Evolutionary conservation across 179 eudicot species (phyloP).

Genomic region (Dionaea muscipula): DNA sequence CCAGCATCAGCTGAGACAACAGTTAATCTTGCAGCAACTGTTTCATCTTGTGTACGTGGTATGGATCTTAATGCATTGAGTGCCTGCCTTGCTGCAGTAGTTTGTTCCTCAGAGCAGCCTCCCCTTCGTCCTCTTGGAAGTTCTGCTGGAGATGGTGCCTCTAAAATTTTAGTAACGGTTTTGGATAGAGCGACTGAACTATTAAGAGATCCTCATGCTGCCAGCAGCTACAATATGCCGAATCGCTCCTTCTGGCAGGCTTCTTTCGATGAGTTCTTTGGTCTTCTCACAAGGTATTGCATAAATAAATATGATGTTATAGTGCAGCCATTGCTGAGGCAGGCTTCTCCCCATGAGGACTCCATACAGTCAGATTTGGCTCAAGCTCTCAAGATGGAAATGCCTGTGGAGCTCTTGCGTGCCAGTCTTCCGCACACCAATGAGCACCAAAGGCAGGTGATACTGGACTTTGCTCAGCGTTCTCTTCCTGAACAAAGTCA

Average conservation of each 20-base stretch:
- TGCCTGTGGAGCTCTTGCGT: constrained; percentile 68
- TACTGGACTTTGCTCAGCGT: constrained; percentile 51
- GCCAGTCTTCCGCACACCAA: constrained; percentile 75
- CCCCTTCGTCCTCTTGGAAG: constrained; percentile 73
- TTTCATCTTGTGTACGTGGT: constrained; percentile 37
- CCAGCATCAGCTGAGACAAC: constrained; percentile 26
- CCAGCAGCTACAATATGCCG: constrained; percentile 25
- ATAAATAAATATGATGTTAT: constrained; percentile 53
- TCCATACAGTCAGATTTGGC: constrained; percentile 34
- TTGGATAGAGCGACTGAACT: constrained; percentile 48
- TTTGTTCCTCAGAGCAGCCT: constrained; percentile 70
- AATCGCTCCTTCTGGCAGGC: constrained; percentile 67
- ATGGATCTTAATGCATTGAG: constrained; percentile 69
- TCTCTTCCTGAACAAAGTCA: constrained; percentile 30
- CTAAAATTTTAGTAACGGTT: constrained; percentile 41
- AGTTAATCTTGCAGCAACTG: constrained; percentile 29
- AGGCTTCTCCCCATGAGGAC: constrained; percentile 23
- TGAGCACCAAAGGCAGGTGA: constrained; percentile 41
- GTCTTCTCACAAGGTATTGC: constrained; percentile 57
- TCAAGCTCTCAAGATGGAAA: constrained; percentile 47
- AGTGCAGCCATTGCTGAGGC: constrained; percentile 40
- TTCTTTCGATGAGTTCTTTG: constrained; percentile 52
- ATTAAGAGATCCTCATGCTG: constrained; percentile 31
- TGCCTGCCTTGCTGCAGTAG: constrained; percentile 79
- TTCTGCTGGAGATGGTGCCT: constrained; percentile 59